A percentile compares a stretch with the other conserved stretches of the same genome.
These are phyloP conservation scores for Amanita phalloides DNA, from an alignment of 768 basidiomycete species.

Conservation along the genomic window DNA sequence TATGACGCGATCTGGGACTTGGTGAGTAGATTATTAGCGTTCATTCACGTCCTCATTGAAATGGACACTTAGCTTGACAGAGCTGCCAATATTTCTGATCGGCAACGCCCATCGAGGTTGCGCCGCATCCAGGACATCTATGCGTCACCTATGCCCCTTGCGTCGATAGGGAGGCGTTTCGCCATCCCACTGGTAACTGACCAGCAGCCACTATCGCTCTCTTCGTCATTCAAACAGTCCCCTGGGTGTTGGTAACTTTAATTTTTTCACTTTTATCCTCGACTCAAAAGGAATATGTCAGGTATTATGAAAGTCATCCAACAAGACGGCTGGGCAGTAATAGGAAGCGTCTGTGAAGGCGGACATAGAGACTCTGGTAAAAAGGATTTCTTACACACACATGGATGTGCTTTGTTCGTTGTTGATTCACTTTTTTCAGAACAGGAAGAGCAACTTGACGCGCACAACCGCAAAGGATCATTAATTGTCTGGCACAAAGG, in stretches of 20 bases:
- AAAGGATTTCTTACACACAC: neutral
- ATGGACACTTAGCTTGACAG: neutral
- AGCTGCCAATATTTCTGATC: neutral
- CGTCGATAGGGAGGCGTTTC: neutral
- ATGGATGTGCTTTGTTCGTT: neutral
- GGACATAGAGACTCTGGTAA: slow-evolving; percentile 27
- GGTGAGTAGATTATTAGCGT: neutral
- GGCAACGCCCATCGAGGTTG: neutral
- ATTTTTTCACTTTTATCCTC: neutral
- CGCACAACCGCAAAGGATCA: slow-evolving; percentile 38
- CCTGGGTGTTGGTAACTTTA: slow-evolving; percentile 27
- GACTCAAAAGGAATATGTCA: slow-evolving; percentile 11
- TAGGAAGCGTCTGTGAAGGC: slow-evolving; percentile 35
- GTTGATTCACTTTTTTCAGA: neutral
- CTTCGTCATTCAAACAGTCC: slow-evolving; percentile 27
- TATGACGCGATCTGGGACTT: neutral
- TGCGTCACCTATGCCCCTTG: neutral
- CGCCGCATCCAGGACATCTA: neutral
- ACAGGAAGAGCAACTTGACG: slow-evolving; percentile 20
- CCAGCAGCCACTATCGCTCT: slow-evolving; percentile 9
- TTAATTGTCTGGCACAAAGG: slow-evolving; percentile 27
- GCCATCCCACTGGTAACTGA: neutral
- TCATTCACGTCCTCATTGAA: neutral
- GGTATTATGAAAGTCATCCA: slow-evolving; percentile 47
- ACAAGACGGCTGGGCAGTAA: slow-evolving; percentile 24